phyloP scores from a whole-genome alignment of 352 stramenopile species.

The Phytophthora sp. region DNA sequence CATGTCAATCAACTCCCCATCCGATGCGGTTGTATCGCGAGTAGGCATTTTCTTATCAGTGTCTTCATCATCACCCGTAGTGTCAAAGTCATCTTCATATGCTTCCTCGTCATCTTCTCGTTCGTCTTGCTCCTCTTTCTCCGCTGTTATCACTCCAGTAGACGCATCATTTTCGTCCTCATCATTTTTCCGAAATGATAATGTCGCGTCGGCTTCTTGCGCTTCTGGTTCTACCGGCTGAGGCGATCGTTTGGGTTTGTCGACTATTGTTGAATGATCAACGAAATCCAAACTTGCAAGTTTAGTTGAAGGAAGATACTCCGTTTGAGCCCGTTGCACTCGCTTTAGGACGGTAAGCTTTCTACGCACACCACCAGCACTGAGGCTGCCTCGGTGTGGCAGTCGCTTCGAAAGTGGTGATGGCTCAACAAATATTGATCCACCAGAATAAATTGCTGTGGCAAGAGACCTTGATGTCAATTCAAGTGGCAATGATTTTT shows the following conservation, averaged over 20 bases:
- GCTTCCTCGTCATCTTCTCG: constrained; percentile 31
- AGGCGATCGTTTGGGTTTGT: background rate
- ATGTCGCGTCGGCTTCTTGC: background rate
- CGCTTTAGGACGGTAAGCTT: constrained; percentile 30
- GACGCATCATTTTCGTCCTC: background rate
- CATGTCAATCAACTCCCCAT: constrained; percentile 54
- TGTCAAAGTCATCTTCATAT: constrained; percentile 59
- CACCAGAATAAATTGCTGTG: constrained; percentile 38
- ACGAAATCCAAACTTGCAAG: background rate
- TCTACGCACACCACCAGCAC: constrained; percentile 32
- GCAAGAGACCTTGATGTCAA: constrained; percentile 29
- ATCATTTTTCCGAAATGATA: no score
- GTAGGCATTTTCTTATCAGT: constrained; percentile 10
- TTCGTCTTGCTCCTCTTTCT: background rate
- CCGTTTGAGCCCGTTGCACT: constrained; percentile 8
- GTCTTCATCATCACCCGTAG: constrained; percentile 8
- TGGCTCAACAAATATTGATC: constrained; percentile 51
- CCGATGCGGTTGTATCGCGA: constrained; percentile 23
- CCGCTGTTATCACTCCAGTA: no score
- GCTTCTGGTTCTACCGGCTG: background rate
- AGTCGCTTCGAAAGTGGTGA: constrained; percentile 53
- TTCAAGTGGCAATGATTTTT: constrained; percentile 16
- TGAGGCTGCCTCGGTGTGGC: constrained; percentile 32
- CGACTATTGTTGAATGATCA: background rate
- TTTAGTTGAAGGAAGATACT: constrained; percentile 1